Evolutionary conservation across 345 rosid genomes (phyloP).

Genomic region (Carallia pectinifolia): DNA sequence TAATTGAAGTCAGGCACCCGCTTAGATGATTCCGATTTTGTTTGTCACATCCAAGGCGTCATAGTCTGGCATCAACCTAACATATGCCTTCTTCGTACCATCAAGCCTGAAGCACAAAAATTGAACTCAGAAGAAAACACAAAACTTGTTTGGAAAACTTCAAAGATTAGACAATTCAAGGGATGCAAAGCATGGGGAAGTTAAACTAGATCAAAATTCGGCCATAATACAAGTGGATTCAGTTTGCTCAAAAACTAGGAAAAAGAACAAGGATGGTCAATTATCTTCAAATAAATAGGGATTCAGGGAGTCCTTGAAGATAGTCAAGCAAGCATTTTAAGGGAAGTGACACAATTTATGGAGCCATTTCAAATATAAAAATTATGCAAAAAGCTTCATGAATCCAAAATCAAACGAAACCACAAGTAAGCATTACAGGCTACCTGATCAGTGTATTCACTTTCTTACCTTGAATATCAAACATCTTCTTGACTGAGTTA

Average conservation of each 20-base stretch:
- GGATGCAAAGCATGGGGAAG: neutral
- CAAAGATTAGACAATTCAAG: too few species aligned
- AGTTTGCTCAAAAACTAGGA: too few species aligned
- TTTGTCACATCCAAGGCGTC: conserved; percentile 97
- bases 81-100: conserved; percentile 92
- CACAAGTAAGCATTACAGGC: neutral
- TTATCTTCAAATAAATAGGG: too few species aligned
- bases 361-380: too few species aligned
- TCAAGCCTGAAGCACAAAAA: conserved; percentile 60
- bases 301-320: too few species aligned
- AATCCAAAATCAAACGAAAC: neutral
- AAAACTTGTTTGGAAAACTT: too few species aligned
- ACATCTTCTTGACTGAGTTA: conserved; percentile 86
- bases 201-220: neutral
- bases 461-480: conserved; percentile 90
- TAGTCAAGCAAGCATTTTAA: too few species aligned
- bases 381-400: neutral
- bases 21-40: conserved; percentile 90
- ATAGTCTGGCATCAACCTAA: conserved; percentile 84
- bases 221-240: too few species aligned
- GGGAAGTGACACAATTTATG: too few species aligned
- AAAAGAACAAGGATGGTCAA: too few species aligned
- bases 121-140: neutral
- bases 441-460: conserved; percentile 94
- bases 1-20: neutral